Evolutionary conservation across 169 alveolate species (phyloP), one percentile per base, ranked within the genome.

Genomic region (Amoebophrya sp.): DNA sequence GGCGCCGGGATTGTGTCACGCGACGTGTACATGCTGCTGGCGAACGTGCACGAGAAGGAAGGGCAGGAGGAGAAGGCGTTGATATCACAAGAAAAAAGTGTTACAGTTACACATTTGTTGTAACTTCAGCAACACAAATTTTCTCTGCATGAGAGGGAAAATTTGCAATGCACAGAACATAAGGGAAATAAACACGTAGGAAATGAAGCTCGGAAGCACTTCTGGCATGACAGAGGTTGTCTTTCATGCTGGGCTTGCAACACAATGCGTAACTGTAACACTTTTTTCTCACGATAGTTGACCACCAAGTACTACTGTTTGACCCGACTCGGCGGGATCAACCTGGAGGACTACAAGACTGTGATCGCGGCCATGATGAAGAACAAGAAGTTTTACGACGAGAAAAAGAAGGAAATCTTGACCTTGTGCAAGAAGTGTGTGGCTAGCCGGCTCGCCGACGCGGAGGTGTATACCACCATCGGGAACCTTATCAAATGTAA

Each of bases 31-130:
- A 66, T 12, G 35, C 83, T 66, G 83, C 83, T 66, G 10, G 83
- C 83, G 83, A 66, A 66, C 83, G 83, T 66, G 38, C 83, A 66
- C 83, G 83, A 66, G 35, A 66, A 66, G 35, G 83, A 66, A 25
- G 83, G 83, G 7, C 1, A 66, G 32, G 10, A 7, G 38, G 83
- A 66, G 83, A 66, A 66, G 29, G 29, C 83, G 83, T 25, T 66
- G 38, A 7, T n/a, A n/a, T n/a, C n/a, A n/a, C n/a, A n/a, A n/a
- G n/a, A n/a, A n/a, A n/a, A n/a, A n/a, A n/a, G n/a, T n/a, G n/a
- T n/a, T n/a, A n/a, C n/a, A n/a, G n/a, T n/a, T n/a, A n/a, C n/a
- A n/a, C n/a, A n/a, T n/a, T n/a, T n/a, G n/a, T n/a, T n/a, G n/a
- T n/a, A n/a, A n/a, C n/a, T n/a, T n/a, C n/a, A n/a, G n/a, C n/a